Base-by-base conservation (phyloP, 148 eudicot genomes). In the Oxyria digyna region DNA sequence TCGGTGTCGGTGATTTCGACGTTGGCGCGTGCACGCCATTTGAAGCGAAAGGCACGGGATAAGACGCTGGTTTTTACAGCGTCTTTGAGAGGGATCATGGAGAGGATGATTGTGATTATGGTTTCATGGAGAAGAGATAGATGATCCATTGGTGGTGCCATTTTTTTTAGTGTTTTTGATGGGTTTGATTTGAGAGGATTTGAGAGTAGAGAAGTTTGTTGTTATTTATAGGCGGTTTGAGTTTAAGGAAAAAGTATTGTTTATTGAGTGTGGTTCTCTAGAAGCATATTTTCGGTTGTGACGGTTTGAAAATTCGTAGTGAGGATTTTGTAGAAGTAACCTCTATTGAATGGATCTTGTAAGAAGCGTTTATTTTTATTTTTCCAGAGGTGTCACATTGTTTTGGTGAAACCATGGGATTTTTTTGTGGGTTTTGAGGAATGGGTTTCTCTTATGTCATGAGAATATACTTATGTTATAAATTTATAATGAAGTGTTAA, bases 81-180 rank as follows among this genome's bases (percentile, higher is more conserved):
- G n/a, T 81, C 82, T 76, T 74, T 69, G 52, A 78, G 32, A 2
- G 84, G 82, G 42, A 83, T 41, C 15, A 69, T n/a, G 9, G 84
- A 83, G 23, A 81, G 41, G 20, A 83, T 72, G 40, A 32, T 24
- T 48, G 73, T 14, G 14, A 72, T n/a, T 1, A 81, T 31, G 7
- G 54, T 1, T 3, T 78, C 78, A 5, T 77, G 46, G 4, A 81
- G 59, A 6, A 12, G 17, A 4, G 84, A 72, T 3, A 81, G 6
- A 12, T 20, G 65, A 38, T 59, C 65, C 0, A 3, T 27, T 10
- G 65, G 0, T 20, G 65, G 65, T 18, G 31, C 29, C 62, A 52
- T 52, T 38, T 38, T 15, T 45, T 43, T 13, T 43, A 13, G 20
- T 3, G 20, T 43, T 45, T 8, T 27, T 29, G 35, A 8, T 52